A percentile compares a stretch with the other conserved stretches of the same genome.
Conservation (phyloP, 2,329 filamentous ascomycete genomes). For the Pseudogymnoascus sp. region DNA sequence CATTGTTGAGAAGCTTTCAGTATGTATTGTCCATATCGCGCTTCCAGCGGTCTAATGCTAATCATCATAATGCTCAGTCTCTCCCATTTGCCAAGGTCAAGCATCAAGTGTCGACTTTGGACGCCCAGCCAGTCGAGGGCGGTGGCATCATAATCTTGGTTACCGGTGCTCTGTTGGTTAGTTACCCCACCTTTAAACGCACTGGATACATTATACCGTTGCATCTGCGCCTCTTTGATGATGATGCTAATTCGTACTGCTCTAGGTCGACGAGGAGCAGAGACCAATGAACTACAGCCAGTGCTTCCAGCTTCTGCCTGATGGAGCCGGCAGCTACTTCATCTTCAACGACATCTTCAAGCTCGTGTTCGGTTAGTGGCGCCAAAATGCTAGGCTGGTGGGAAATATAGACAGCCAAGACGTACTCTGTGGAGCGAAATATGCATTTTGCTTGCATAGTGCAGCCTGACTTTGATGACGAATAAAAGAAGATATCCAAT, state of each 20-base stretch:
- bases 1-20: slow-evolving; percentile 76
- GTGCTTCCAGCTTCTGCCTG: slow-evolving; percentile 73
- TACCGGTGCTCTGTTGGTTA: slow-evolving; percentile 75
- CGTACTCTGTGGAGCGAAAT: not conserved
- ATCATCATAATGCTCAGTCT: slow-evolving; percentile 38
- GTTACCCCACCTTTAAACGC: slow-evolving; percentile 26
- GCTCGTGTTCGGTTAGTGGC: slow-evolving; percentile 58
- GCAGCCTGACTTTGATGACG: slow-evolving; percentile 1
- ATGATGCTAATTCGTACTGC: slow-evolving; percentile 14
- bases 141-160: slow-evolving; percentile 75
- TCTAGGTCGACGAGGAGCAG: slow-evolving; percentile 74
- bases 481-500: slow-evolving; percentile 6
- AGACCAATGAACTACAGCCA: slow-evolving; percentile 88
- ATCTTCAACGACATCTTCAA: slow-evolving; percentile 95
- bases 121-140: slow-evolving; percentile 69
- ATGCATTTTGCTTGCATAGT: slow-evolving; percentile 2
- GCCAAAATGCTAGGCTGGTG: slow-evolving; percentile 3
- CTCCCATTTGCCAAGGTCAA: slow-evolving; percentile 76
- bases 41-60: not conserved
- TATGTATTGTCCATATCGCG: slow-evolving; percentile 36
- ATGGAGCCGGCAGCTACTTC: slow-evolving; percentile 62
- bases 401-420: not conserved
- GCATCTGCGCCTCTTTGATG: not conserved
- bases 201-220: not conserved
- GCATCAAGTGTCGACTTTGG: slow-evolving; percentile 69